phyloP scores from a whole-genome alignment of 768 basidiomycete genomes.

The Hortiboletus flavorubellus region DNA sequence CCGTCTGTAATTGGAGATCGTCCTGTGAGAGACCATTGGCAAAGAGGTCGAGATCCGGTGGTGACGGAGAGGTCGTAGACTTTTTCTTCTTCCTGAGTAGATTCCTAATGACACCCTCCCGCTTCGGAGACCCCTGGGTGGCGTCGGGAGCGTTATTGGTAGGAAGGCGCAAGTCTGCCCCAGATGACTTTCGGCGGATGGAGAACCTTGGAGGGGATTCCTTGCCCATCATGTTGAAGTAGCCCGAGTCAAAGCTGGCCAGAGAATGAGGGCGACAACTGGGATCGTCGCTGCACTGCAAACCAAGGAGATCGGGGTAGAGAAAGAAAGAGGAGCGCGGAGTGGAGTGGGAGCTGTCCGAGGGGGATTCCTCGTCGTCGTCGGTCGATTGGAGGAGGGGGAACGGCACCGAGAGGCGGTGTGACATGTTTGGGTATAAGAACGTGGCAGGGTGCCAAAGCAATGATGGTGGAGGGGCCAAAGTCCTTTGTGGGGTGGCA shows the following conservation, averaged over 20 bases:
- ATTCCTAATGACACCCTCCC: conserved; percentile 17
- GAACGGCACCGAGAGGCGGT: conserved; percentile 7
- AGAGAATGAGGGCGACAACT: conserved; percentile 19
- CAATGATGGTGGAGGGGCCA: conserved; percentile 14
- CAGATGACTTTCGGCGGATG: conserved; percentile 9
- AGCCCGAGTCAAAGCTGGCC: conserved; percentile 29
- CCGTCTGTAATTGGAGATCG: neutral
- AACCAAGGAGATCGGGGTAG: neutral
- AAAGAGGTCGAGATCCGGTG: conserved; percentile 10
- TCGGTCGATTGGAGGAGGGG: conserved; percentile 13
- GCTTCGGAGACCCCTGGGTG: conserved; percentile 17
- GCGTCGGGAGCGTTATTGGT: conserved; percentile 1
- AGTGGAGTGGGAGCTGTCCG: conserved; percentile 12
- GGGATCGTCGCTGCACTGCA: neutral
- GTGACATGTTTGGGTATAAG: conserved; percentile 24
- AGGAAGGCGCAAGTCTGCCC: conserved; percentile 10
- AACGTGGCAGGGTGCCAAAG: conserved; percentile 20
- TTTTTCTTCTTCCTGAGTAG: conserved; percentile 25
- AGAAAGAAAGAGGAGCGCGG: conserved; percentile 21
- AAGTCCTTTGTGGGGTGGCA: conserved; percentile 24
- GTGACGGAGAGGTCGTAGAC: conserved; percentile 7
- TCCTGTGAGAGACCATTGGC: neutral
- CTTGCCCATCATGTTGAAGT: conserved; percentile 26
- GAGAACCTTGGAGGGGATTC: conserved; percentile 12
- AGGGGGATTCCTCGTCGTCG: conserved; percentile 14